These are phyloP conservation scores for Bipolaris zeicola DNA, from an alignment of 2,329 filamentous ascomycete genomes.

Conservation along the genomic window DNA sequence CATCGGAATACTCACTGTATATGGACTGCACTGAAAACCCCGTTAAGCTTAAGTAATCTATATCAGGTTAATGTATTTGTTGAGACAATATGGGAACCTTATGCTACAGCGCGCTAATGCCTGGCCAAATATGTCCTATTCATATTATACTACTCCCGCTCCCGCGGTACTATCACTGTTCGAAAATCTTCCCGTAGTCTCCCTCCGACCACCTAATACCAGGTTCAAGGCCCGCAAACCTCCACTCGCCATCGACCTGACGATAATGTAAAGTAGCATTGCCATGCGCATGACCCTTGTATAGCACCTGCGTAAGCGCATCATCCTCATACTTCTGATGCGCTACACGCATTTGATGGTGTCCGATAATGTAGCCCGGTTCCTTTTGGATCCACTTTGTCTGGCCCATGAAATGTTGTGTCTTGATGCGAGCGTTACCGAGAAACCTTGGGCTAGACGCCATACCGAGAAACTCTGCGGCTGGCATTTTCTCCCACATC, in stretches of 20 bases:
- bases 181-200: constrained; percentile 1
- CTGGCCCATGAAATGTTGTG: constrained; percentile 18
- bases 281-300: neutral
- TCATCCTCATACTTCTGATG: constrained; percentile 1
- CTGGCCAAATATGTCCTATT: neutral
- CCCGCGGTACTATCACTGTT: neutral
- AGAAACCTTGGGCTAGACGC: constrained; percentile 11
- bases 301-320: neutral
- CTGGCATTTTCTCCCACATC: constrained; percentile 19
- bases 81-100: neutral
- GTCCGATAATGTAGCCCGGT: constrained; percentile 4
- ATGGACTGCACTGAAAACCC: too few species aligned
- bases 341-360: constrained; percentile 16
- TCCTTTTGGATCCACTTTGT: constrained; percentile 6
- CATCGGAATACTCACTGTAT: too few species aligned
- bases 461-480: constrained; percentile 13
- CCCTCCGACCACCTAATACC: neutral
- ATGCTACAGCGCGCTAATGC: neutral
- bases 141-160: neutral
- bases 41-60: neutral
- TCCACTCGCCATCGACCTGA: neutral
- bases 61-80: neutral
- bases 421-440: constrained; percentile 15
- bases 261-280: neutral
- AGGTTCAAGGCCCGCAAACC: neutral